Percentiles rank a stretch among this genome's conserved stretches.
Conservation (phyloP, 768 basidiomycete species). For the Boletus reticulatus region DNA sequence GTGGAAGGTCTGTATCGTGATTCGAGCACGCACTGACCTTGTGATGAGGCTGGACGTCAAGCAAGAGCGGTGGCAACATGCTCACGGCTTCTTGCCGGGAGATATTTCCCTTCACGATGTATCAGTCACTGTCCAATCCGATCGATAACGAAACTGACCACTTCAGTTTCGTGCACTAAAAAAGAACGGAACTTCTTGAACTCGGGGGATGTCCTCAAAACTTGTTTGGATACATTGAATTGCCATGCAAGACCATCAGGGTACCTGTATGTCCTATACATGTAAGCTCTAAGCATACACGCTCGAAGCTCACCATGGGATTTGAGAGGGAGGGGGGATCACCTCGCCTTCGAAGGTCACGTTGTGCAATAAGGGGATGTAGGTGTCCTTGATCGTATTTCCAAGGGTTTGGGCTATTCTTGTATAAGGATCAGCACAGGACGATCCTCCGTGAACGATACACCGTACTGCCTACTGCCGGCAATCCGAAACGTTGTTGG, state of each 20-base stretch:
- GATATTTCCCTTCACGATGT: constrained; percentile 74
- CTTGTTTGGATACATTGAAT: constrained; percentile 86
- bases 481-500: constrained; percentile 95
- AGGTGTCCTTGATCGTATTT: constrained; percentile 67
- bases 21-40: constrained; percentile 41
- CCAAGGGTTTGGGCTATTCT: constrained; percentile 77
- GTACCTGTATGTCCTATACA: constrained; percentile 56
- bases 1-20: background rate
- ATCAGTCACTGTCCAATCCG: background rate
- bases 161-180: constrained; percentile 96
- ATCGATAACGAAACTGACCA: constrained; percentile 51
- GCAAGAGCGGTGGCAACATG: constrained; percentile 96
- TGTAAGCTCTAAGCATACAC: background rate
- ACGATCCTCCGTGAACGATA: background rate
- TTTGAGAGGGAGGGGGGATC: constrained; percentile 76
- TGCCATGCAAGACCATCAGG: constrained; percentile 97
- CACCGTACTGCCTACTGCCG: constrained; percentile 76
- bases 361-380: constrained; percentile 73
- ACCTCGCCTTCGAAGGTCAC: constrained; percentile 73
- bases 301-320: constrained; percentile 66
- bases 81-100: constrained; percentile 97
- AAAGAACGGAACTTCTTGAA: constrained; percentile 96
- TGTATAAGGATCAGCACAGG: constrained; percentile 12
- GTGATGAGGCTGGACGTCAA: constrained; percentile 94
- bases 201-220: constrained; percentile 81